Percentiles rank a stretch among this genome's conserved stretches.
Evolutionary conservation across 768 basidiomycete species (phyloP).

Genomic region (Favolaschia claudopus): DNA sequence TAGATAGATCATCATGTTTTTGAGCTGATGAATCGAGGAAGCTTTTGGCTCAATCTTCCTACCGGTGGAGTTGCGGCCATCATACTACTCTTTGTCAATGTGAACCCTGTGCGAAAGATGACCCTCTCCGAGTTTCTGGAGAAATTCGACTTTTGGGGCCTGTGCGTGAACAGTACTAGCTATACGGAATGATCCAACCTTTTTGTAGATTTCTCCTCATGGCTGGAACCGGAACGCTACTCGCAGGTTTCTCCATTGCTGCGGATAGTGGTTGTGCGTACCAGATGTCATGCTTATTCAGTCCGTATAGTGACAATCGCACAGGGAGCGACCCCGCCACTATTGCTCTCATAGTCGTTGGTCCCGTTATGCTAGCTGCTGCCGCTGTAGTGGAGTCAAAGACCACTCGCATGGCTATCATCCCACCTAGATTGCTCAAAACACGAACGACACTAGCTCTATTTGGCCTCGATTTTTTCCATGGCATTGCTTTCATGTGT

Average conservation of each 20-base stretch:
- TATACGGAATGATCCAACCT: not conserved
- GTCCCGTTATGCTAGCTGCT: constrained; percentile 2
- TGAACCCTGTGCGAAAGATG: constrained; percentile 7
- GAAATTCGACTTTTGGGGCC: constrained; percentile 15
- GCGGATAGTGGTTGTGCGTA: constrained; percentile 12
- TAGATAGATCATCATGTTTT: not conserved
- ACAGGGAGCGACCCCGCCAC: constrained; percentile 8
- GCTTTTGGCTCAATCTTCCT: constrained; percentile 14
- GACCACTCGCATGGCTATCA: constrained; percentile 18
- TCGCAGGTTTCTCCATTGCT: constrained; percentile 15
- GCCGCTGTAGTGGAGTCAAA: constrained; percentile 8
- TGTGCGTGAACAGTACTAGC: constrained; percentile 11
- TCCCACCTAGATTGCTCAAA: constrained; percentile 14
- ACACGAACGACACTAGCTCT: constrained; percentile 18
- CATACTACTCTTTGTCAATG: constrained; percentile 13
- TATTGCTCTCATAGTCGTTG: constrained; percentile 5
- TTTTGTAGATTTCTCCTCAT: constrained; percentile 5
- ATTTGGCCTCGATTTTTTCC: constrained; percentile 6
- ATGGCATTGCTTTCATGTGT: constrained; percentile 18
- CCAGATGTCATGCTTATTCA: too few species aligned
- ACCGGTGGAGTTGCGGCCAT: constrained; percentile 14
- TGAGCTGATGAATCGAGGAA: too few species aligned
- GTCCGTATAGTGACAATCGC: too few species aligned
- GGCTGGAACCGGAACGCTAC: constrained; percentile 9
- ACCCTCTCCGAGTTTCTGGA: constrained; percentile 11